phyloP scores from a whole-genome alignment of 2,329 filamentous ascomycete species.

The Laburnicola sp. region DNA sequence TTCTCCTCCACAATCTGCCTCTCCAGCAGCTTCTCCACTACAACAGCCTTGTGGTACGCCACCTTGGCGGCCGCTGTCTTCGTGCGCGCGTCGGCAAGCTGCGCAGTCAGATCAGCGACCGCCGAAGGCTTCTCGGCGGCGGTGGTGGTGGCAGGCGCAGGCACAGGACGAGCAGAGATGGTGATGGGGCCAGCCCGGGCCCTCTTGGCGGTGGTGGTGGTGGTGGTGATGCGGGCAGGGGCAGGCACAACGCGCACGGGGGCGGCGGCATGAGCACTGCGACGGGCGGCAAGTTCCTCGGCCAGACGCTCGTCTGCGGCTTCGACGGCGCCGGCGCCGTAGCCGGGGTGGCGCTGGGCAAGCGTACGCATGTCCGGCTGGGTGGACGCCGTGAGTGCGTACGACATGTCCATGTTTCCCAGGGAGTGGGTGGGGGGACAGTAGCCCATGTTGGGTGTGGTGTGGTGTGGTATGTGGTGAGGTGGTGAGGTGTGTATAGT shows the following conservation, averaged over 20 bases:
- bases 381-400: not conserved
- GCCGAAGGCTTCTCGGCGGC: not conserved
- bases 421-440: no score
- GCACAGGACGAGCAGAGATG: not conserved
- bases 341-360: not conserved
- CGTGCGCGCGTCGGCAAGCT: not conserved
- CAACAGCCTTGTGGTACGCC: not conserved
- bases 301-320: not conserved
- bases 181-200: no score
- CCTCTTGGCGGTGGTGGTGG: no score
- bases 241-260: no score
- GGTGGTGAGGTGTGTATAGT: no score
- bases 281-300: not conserved
- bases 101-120: not conserved
- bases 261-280: not conserved
- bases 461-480: no score
- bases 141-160: not conserved
- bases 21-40: not conserved
- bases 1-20: not conserved
- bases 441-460: no score
- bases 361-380: not conserved
- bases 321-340: conserved; percentile 5
- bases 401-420: not conserved
- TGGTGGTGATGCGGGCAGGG: not conserved
- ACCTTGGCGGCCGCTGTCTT: not conserved